phyloP scores from a whole-genome alignment of 805 yeast species.

The Saccharomycopsis schoenii region DNA sequence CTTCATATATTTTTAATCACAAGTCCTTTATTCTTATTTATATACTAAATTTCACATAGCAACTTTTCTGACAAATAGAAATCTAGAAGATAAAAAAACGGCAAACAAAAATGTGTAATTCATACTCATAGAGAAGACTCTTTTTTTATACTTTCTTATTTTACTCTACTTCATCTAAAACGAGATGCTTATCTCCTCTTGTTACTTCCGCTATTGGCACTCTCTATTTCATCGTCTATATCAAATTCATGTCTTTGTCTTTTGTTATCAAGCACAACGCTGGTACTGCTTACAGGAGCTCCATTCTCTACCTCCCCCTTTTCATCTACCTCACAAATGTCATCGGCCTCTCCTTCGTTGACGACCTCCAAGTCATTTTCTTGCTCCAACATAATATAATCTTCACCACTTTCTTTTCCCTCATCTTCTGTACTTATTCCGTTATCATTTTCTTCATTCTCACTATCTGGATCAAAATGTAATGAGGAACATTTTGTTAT shows the following conservation, averaged over 20 bases:
- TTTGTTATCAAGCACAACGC: slow-evolving; percentile 2
- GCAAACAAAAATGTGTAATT: too few species aligned
- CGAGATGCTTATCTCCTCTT: neutral
- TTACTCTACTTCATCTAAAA: too few species aligned
- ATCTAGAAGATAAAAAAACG: too few species aligned
- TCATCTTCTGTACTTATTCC: neutral
- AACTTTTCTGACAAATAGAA: neutral
- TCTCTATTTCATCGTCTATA: neutral
- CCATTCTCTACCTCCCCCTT: neutral
- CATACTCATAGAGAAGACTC: too few species aligned
- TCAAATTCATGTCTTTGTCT: slow-evolving; percentile 1
- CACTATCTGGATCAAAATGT: slow-evolving; percentile 16
- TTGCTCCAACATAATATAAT: neutral
- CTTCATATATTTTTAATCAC: too few species aligned
- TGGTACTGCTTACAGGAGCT: neutral
- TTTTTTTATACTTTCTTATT: too few species aligned
- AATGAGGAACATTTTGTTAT: slow-evolving; percentile 26
- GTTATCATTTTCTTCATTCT: neutral
- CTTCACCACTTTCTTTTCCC: too few species aligned
- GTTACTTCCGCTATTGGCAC: neutral
- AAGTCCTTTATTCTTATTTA: too few species aligned
- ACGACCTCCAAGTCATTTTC: slow-evolving; percentile 2
- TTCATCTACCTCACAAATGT: slow-evolving; percentile 4
- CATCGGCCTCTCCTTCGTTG: slow-evolving; percentile 16
- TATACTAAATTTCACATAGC: too few species aligned